Base-by-base conservation (phyloP, 2,329 filamentous ascomycete genomes). In the Cordyceps fumosorosea region DNA sequence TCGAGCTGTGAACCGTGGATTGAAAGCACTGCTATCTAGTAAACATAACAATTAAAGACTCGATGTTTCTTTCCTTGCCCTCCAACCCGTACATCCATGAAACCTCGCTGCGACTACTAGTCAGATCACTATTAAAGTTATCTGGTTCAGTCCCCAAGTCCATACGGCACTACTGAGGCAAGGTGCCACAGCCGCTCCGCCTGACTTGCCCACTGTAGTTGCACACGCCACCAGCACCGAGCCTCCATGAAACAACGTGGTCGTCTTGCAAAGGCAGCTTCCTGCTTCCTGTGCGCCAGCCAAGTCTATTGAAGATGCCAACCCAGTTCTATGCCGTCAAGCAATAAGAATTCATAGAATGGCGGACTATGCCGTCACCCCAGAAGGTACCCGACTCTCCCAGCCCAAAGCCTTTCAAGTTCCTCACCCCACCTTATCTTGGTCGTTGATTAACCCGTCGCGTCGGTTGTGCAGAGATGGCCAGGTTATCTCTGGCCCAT, bases 401-500 rank as follows among this genome's bases (percentile, higher is more conserved):
- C 47, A 22, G 2, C 18, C 29, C 8, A 24, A 50, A 45, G 56
- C 7, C 34, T 24, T 29, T 29, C 34, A 20, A 40, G 53, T 26
- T 48, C 42, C 40, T 51, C 57, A 53, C 57, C 48, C 57, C 57
- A 53, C 57, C 48, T 44, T 44, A 53, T 47, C 48, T 44, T 44
- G 24, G 7, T 24, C 40, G 24, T 55, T 40, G 51, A 48, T 60
- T 60, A 55, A 63, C 56, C 54, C 40, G 26, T 32, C 55, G 20
- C 48, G 42, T 16, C n/a, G n/a, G 26, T 32, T 51, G 37, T 32
- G 62, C 66, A 79, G 78, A 76, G 67, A 73, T 80, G 66, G 71
- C 74, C 65, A 72, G 70, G 59, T 72, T 80, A 58, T 78, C 76
- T 44, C 71, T 80, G 51, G 71, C 72, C 59, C 71, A 75, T 55